Evolutionary conservation across 2,329 filamentous ascomycete genomes (phyloP).

Genomic region (Colletotrichum sublineola): DNA sequence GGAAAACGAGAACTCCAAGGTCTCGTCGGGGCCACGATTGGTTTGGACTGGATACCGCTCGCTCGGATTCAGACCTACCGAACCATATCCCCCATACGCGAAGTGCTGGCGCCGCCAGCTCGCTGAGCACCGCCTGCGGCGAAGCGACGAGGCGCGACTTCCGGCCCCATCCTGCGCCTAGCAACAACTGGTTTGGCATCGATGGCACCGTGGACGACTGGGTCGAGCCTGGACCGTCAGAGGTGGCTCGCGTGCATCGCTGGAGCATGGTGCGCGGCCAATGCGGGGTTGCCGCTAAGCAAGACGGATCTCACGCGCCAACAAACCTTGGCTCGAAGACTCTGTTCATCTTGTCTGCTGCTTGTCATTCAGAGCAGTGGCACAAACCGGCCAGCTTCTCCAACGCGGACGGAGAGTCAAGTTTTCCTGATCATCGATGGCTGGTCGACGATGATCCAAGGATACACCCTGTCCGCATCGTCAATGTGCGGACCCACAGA

Average conservation of each 20-base stretch:
- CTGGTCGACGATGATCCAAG: slow-evolving; percentile 30
- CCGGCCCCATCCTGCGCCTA: background rate
- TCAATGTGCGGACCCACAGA: slow-evolving; percentile 35
- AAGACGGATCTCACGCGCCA: slow-evolving; percentile 28
- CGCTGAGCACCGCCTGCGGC: background rate
- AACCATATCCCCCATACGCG: slow-evolving; percentile 1
- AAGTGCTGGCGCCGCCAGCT: background rate
- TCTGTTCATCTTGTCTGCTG: slow-evolving; percentile 18
- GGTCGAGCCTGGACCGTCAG: slow-evolving; percentile 5
- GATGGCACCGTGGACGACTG: slow-evolving; percentile 25
- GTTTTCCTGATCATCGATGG: slow-evolving; percentile 32
- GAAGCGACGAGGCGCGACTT: slow-evolving; percentile 10
- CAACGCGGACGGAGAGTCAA: slow-evolving; percentile 13
- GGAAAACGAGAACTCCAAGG: background rate
- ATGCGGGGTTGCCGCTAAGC: slow-evolving; percentile 32
- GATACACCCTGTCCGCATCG: slow-evolving; percentile 37
- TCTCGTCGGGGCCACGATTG: slow-evolving; percentile 32
- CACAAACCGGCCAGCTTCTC: slow-evolving; percentile 11
- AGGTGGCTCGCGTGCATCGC: slow-evolving; percentile 7
- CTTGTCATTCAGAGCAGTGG: slow-evolving; percentile 3
- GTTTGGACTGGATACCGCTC: slow-evolving; percentile 35
- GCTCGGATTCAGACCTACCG: background rate
- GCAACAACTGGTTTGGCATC: slow-evolving; percentile 39
- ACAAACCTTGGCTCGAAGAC: slow-evolving; percentile 19
- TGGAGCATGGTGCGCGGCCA: slow-evolving; percentile 11